These are phyloP conservation scores for Biancaea sappan DNA, from an alignment of 306 rosid species.

Conservation along the genomic window DNA sequence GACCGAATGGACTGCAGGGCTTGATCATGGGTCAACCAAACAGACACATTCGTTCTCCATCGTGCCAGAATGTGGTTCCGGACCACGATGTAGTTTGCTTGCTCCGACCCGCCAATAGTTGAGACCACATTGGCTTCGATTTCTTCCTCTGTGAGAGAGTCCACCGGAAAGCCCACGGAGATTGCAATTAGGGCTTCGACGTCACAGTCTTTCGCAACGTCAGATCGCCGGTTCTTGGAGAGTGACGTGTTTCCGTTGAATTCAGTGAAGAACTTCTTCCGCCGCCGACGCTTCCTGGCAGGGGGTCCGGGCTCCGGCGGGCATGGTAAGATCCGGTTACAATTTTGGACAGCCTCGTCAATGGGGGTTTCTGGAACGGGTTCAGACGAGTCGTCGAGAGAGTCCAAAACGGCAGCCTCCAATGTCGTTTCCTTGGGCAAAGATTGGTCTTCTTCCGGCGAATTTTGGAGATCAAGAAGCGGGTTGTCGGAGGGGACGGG, in stretches of 20 bases:
- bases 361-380: constrained; percentile 45
- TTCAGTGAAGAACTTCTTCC: constrained; percentile 91
- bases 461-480: constrained; percentile 28
- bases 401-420: constrained; percentile 49
- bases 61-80: constrained; percentile 78
- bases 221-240: constrained; percentile 65
- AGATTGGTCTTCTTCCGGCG: constrained; percentile 47
- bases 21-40: constrained; percentile 67
- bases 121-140: constrained; percentile 84
- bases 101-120: constrained; percentile 76
- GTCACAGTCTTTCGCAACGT: constrained; percentile 64
- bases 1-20: constrained; percentile 68
- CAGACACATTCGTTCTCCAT: constrained; percentile 76
- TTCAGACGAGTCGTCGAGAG: constrained; percentile 67
- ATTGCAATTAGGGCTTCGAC: constrained; percentile 79
- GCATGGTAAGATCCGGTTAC: constrained; percentile 22
- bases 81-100: constrained; percentile 73
- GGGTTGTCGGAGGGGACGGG: constrained; percentile 37
- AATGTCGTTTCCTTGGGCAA: constrained; percentile 47
- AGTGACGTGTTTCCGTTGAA: constrained; percentile 53
- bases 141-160: constrained; percentile 87
- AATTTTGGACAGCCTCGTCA: constrained; percentile 29
- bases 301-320: constrained; percentile 45
- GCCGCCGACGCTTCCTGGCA: constrained; percentile 73
- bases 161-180: constrained; percentile 85